These are phyloP conservation scores for Sugiyamaella pinicola DNA, from an alignment of 1,139 yeast genomes.

Conservation along the genomic window DNA sequence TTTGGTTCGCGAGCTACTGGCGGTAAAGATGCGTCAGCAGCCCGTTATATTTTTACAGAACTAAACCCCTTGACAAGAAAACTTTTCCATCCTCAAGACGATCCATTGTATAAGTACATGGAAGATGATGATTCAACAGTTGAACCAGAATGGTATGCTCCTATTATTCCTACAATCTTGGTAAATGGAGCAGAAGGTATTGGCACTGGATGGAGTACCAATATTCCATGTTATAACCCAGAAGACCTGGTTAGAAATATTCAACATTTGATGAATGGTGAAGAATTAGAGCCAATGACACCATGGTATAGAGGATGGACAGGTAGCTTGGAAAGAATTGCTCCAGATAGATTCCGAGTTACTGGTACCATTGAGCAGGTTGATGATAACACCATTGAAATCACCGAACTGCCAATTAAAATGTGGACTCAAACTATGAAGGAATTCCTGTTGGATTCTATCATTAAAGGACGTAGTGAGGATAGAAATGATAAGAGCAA, in stretches of 20 bases:
- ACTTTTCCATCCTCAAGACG: slow-evolving; percentile 79
- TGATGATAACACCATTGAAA: slow-evolving; percentile 79
- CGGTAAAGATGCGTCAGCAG: slow-evolving; percentile 98
- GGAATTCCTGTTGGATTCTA: slow-evolving; percentile 74
- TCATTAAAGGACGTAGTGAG: slow-evolving; percentile 43
- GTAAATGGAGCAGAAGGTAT: slow-evolving; percentile 98
- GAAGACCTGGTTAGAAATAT: slow-evolving; percentile 75
- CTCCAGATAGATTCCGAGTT: slow-evolving; percentile 66
- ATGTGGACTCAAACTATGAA: slow-evolving; percentile 93
- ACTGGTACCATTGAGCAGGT: slow-evolving; percentile 80
- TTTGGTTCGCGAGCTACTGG: slow-evolving; percentile 97
- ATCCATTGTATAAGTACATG: slow-evolving; percentile 72
- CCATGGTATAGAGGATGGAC: slow-evolving; percentile 99
- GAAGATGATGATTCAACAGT: slow-evolving; percentile 94
- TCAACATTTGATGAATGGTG: slow-evolving; percentile 69
- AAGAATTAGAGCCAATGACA: slow-evolving; percentile 68
- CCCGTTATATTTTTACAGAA: slow-evolving; percentile 94
- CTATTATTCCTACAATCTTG: slow-evolving; percentile 86
- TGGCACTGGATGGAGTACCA: slow-evolving; percentile 99
- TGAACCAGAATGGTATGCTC: slow-evolving; percentile 95
- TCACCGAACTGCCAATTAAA: slow-evolving; percentile 89
- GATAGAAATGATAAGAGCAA: slow-evolving; percentile 29
- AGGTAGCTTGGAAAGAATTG: slow-evolving; percentile 68
- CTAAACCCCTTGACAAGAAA: slow-evolving; percentile 72
- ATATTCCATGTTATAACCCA: slow-evolving; percentile 90